Percentiles rank a stretch among this genome's conserved stretches.
These are phyloP conservation scores for Leishmania major DNA, from an alignment of 208 protist species.

Conservation along the genomic window DNA sequence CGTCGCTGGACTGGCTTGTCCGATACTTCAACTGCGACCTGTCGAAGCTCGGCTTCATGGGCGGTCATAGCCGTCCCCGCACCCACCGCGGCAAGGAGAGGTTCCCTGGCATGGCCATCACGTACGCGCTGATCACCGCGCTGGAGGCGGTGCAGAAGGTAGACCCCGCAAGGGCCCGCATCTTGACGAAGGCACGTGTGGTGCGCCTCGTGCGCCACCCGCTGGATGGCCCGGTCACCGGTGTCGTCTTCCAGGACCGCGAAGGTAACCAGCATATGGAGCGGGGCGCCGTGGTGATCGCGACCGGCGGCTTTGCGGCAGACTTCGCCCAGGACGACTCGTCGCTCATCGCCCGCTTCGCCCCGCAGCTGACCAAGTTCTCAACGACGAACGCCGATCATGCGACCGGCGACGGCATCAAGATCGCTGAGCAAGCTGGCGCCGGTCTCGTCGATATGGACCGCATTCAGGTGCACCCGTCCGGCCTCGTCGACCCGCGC, in stretches of 20 bases:
- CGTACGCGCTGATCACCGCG: constrained; percentile 70
- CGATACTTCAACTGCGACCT: constrained; percentile 78
- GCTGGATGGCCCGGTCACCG: constrained; percentile 50
- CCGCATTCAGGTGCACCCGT: constrained; percentile 92
- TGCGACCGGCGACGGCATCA: constrained; percentile 80
- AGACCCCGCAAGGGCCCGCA: constrained; percentile 28
- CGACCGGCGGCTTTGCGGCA: constrained; percentile 82
- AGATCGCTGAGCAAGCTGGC: constrained; percentile 63
- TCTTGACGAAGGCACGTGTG: constrained; percentile 57
- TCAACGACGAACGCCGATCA: constrained; percentile 91
- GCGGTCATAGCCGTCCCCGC: constrained; percentile 83
- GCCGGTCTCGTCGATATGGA: constrained; percentile 67
- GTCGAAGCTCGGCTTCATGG: constrained; percentile 65
- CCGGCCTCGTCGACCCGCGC: constrained; percentile 90
- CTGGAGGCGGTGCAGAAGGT: constrained; percentile 58
- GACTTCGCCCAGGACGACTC: constrained; percentile 26
- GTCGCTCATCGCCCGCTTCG: constrained; percentile 64
- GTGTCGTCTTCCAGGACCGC: constrained; percentile 43
- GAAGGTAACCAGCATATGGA: constrained; percentile 42
- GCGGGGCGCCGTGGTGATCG: constrained; percentile 77
- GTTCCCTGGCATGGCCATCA: constrained; percentile 84
- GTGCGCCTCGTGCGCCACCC: constrained; percentile 48
- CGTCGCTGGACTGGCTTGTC: constrained; percentile 74
- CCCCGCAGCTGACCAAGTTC: constrained; percentile 64
- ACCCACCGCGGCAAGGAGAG: constrained; percentile 80